Evolutionary conservation across 495 filamentous ascomycete species (phyloP), one percentile per base, ranked within the genome.

Genomic region (Chaetomium tenue): DNA sequence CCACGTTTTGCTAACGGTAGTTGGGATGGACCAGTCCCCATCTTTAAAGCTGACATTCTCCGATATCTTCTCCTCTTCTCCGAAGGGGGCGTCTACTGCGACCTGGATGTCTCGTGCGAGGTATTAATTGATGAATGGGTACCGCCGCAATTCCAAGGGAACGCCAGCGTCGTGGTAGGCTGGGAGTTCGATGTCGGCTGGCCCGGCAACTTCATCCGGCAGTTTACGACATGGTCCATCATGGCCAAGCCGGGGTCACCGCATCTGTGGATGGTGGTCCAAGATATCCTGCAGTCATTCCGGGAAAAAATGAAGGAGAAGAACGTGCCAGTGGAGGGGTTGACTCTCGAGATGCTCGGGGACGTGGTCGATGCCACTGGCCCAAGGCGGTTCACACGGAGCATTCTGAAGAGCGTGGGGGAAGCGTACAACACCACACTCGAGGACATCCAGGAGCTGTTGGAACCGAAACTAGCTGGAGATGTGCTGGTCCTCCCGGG

Each of bases 171-270:
- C 15, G 64, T 66, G 0, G 64, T 66, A 11, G 64, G 64, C 4
- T 66, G 58, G 64, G 64, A 66, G 40, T 66, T 66, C n/a, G 64
- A 66, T 42, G 42, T 61, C 20, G 58, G 63, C 22, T 61, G 63
- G 58, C 57, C 50, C 51, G 39, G 55, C 40, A 56, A 61, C 58
- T 48, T 61, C 48, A 50, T 61, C 46, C 40, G 53, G 0, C 51
- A 66, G 52, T 66, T 66, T n/a, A 44, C 51, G 20, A 66, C 40
- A 22, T 66, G 64, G 64, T 30, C 30, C 18, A 58, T 66, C 42
- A 40, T 66, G 58, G 51, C 64, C 3, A 15, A 9, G 15, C 64
- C 64, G 18, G 16, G 42, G 16, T 48, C 28, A 42, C 52, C 52
- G 40, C 64, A 66, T 28, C 6, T 66, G 7, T 61, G 59, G 64